phyloP scores from a whole-genome alignment of 495 filamentous ascomycete species.

The Xylaria castorea region DNA sequence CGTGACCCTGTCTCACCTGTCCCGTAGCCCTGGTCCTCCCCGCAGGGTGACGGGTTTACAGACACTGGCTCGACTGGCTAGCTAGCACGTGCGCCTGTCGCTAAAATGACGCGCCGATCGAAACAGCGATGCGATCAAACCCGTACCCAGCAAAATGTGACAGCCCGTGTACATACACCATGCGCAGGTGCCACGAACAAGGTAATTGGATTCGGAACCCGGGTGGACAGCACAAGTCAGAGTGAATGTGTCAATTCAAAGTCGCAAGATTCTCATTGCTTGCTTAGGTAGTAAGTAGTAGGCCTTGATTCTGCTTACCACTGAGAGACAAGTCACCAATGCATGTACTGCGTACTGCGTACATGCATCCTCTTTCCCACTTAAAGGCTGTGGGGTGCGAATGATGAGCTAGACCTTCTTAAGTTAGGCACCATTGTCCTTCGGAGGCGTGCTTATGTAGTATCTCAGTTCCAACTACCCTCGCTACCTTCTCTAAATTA shows the following conservation, averaged over 20 bases:
- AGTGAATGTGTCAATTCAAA: background rate
- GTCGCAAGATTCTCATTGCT: background rate
- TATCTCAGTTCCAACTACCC: background rate
- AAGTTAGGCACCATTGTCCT: background rate
- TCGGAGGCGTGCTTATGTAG: background rate
- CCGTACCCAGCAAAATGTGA: background rate
- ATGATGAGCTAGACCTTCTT: background rate
- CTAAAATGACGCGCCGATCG: slow-evolving; percentile 13
- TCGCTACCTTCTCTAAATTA: background rate
- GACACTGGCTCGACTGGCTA: background rate
- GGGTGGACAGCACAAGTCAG: background rate
- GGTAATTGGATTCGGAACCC: background rate
- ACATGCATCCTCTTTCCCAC: background rate
- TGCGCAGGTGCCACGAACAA: background rate
- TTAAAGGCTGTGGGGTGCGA: background rate
- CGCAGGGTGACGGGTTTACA: slow-evolving; percentile 1
- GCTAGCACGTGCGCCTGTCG: slow-evolving; percentile 6
- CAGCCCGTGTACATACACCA: background rate
- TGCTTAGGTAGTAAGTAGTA: too few species aligned
- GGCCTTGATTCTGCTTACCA: too few species aligned
- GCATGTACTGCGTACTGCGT: too few species aligned
- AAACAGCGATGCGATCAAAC: background rate
- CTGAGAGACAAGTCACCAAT: background rate
- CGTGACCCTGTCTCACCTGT: slow-evolving; percentile 11
- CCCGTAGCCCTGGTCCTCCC: background rate